These are phyloP conservation scores for Achaetomiella virescens DNA, from an alignment of 495 filamentous ascomycete species.

Conservation along the genomic window DNA sequence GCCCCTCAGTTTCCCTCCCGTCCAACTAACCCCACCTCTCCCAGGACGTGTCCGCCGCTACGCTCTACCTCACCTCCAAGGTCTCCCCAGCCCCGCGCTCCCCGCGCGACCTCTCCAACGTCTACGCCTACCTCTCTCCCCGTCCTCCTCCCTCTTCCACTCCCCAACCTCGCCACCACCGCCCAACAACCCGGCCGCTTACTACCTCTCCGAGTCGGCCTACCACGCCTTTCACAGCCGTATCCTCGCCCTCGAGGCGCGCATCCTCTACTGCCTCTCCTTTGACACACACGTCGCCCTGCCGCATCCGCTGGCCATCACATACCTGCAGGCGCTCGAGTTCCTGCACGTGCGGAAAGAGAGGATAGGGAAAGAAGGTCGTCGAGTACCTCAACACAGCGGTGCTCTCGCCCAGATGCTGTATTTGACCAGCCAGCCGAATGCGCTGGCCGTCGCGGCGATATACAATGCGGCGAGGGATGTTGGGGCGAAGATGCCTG, in stretches of 20 bases:
- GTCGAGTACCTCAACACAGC: constrained; percentile 77
- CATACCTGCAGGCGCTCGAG: constrained; percentile 85
- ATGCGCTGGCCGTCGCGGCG: constrained; percentile 75
- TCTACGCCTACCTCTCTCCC: constrained; percentile 77
- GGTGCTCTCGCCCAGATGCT: constrained; percentile 82
- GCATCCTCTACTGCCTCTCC: constrained; percentile 65
- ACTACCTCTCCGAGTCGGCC: constrained; percentile 66
- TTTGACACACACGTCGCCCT: constrained; percentile 80
- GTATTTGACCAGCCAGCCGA: constrained; percentile 88
- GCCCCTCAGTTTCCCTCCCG: background rate
- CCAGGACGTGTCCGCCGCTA: constrained; percentile 75
- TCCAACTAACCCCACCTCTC: constrained; percentile 3
- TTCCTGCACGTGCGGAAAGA: constrained; percentile 35
- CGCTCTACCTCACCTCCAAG: constrained; percentile 79
- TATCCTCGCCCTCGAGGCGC: constrained; percentile 64
- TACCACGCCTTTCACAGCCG: constrained; percentile 57
- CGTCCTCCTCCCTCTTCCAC: constrained; percentile 53
- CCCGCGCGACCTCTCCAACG: constrained; percentile 72
- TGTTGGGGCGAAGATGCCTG: constrained; percentile 66
- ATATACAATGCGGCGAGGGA: constrained; percentile 87
- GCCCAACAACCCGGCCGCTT: constrained; percentile 46
- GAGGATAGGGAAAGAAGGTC: constrained; percentile 52
- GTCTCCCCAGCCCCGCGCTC: constrained; percentile 69
- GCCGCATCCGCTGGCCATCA: constrained; percentile 82
- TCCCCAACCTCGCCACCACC: constrained; percentile 33